Evolutionary conservation across 2,329 filamentous ascomycete species (phyloP), one percentile per base, ranked within the genome.

Genomic region (Cryoendolithus antarcticus): DNA sequence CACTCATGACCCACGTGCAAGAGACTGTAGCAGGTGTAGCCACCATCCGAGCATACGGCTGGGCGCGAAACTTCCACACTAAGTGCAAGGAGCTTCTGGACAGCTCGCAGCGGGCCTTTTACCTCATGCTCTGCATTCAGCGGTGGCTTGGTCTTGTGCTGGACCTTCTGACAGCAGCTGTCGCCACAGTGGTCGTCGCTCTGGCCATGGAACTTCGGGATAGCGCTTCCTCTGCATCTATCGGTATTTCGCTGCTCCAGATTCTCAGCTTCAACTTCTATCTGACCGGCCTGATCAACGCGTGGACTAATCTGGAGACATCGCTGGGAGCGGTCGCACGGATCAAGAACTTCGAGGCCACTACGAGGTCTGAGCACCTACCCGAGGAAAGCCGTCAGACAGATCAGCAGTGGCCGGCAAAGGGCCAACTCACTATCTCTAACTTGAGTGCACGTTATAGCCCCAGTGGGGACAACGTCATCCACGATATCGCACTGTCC

Each of bases 391-490:
- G 72, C 78, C 32, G 74, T 66, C 9, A 81, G 79, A 8, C 56
- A 27, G 24, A 27, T 27, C 61, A 11, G 65, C 69, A 13, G 73
- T 79, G 0, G 77, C 82, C 0, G 78, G 80, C 1, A 73, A 75
- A 1, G 91, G 85, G 85, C 84, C 85, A 0, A 73, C 81, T 45
- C 85, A 85, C 4, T 67, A 71, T 8, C 68, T 93, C 32, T 77
- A 86, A 48, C 74, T 89, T n/a, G 62, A 77, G 11, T 30, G 52
- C 52, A 12, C 40, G 48, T 6, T 55, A 54, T 37, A 43, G 44
- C 6, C 29, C 42, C 9, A 37, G n/a, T 11, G 43, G 50, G 28
- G 52, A 58, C n/a, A 52, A 55, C 6, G 65, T 69, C 3, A 56
- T 72, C 38, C 56, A 61, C n/a, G 50, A 65, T 19, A 56, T 74